Conservation (phyloP, 768 basidiomycete species). For the Mycena metata region DNA sequence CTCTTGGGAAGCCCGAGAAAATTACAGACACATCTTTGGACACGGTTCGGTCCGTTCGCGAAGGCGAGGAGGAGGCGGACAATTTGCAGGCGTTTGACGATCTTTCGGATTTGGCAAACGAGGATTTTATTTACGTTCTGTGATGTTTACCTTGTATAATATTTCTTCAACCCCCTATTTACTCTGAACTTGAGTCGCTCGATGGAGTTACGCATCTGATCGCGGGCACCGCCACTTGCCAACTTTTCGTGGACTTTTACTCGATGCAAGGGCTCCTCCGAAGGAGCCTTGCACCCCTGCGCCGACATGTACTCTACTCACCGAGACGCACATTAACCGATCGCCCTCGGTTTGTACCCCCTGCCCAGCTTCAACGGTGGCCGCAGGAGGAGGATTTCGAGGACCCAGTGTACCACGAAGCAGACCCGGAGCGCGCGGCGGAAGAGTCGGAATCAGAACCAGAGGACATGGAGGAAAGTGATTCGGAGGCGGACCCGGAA, state of each 20-base stretch:
- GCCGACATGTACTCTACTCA: conserved; percentile 24
- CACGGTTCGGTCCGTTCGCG: conserved; percentile 38
- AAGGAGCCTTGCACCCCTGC: conserved; percentile 22
- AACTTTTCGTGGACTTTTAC: background rate
- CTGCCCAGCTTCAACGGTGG: conserved; percentile 45
- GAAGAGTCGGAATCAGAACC: conserved; percentile 25
- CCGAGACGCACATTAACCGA: conserved; percentile 17
- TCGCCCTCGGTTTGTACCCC: conserved; percentile 51
- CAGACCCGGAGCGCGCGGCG: conserved; percentile 23
- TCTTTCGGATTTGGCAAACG: conserved; percentile 53
- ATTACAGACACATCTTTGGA: conserved; percentile 58
- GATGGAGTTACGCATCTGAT: background rate
- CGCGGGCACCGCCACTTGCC: conserved; percentile 4
- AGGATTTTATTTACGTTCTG: conserved; percentile 49
- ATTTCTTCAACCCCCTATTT: background rate
- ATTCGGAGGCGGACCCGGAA: conserved; percentile 10
- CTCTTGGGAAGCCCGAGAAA: conserved; percentile 49
- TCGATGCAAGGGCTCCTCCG: conserved; percentile 32
- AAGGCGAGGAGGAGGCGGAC: conserved; percentile 30
- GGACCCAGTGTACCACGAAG: background rate
- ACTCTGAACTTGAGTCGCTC: too few relatives aligned
- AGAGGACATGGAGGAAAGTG: conserved; percentile 32
- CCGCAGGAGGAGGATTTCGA: conserved; percentile 21
- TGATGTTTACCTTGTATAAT: conserved; percentile 18
- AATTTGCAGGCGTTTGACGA: conserved; percentile 55